These are phyloP conservation scores for Gaultheria prostrata DNA, from an alignment of 148 eudicot species.

Conservation along the genomic window DNA sequence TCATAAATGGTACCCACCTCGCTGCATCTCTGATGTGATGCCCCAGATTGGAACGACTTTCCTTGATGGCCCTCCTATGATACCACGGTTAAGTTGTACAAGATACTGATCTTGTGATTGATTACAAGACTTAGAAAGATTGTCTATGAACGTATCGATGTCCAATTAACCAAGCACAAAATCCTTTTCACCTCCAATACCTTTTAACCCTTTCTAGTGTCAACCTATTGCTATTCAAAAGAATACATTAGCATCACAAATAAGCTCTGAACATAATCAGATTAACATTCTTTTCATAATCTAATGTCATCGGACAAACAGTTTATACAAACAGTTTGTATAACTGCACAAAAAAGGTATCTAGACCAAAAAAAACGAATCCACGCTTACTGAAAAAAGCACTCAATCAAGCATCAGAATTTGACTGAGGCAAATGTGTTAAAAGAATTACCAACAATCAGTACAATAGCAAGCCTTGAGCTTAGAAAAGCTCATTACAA, in stretches of 20 bases:
- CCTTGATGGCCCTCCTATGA: too few species aligned
- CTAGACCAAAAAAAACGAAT: background rate
- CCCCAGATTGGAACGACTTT: too few species aligned
- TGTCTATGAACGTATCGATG: too few species aligned
- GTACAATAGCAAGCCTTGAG: slow-evolving; percentile 6
- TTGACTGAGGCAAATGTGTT: background rate
- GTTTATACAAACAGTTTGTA: background rate
- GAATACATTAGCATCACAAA: background rate
- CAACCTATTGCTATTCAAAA: background rate
- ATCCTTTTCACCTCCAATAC: background rate
- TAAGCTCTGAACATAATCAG: background rate
- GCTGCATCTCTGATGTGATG: too few species aligned
- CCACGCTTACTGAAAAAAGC: too few species aligned
- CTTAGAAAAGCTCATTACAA: slow-evolving; percentile 25
- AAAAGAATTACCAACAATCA: background rate
- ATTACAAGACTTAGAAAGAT: too few species aligned
- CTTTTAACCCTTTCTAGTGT: too few species aligned
- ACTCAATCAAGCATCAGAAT: background rate
- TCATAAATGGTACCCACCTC: too few species aligned
- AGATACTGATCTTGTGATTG: too few species aligned
- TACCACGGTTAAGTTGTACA: too few species aligned
- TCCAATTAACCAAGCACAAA: background rate
- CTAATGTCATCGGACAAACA: background rate
- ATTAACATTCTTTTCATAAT: background rate
- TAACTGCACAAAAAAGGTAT: background rate